phyloP scores from a whole-genome alignment of 2,329 filamentous ascomycete genomes.

The Penicillium sp. region DNA sequence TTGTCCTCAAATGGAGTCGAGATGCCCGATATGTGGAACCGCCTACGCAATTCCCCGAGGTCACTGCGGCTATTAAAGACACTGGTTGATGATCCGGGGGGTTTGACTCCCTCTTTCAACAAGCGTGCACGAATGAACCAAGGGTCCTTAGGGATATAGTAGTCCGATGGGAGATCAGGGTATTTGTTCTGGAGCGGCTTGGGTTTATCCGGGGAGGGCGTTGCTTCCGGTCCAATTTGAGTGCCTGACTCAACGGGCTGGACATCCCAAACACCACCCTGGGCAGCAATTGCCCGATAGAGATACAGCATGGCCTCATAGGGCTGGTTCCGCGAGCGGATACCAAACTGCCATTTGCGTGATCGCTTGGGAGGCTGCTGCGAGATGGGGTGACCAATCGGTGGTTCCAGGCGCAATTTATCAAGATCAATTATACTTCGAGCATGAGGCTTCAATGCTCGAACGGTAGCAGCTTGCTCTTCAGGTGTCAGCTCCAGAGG shows the following conservation, averaged over 20 bases:
- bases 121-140: conserved; percentile 94
- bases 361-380: conserved; percentile 58
- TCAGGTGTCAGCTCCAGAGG: conserved; percentile 49
- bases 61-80: conserved; percentile 43
- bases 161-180: conserved; percentile 55
- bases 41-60: conserved; percentile 42
- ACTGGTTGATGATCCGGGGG: conserved; percentile 45
- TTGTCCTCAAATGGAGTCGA: conserved; percentile 31
- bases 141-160: conserved; percentile 85
- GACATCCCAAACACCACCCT: conserved; percentile 84
- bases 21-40: conserved; percentile 37
- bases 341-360: conserved; percentile 97
- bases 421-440: conserved; percentile 69
- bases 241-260: conserved; percentile 43
- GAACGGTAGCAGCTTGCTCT: conserved; percentile 77
- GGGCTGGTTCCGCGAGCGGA: conserved; percentile 88
- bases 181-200: conserved; percentile 45
- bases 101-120: conserved; percentile 73
- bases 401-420: conserved; percentile 56
- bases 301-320: conserved; percentile 94
- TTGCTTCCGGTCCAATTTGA: conserved; percentile 39
- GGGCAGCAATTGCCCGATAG: conserved; percentile 83
- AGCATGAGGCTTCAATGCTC: conserved; percentile 82
- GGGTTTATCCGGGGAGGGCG: conserved; percentile 35
- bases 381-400: conserved; percentile 48